Evolutionary conservation across 2,329 filamentous ascomycete species (phyloP), one percentile per base, ranked within the genome.

Genomic region (Teratosphaeria epicoccoides): DNA sequence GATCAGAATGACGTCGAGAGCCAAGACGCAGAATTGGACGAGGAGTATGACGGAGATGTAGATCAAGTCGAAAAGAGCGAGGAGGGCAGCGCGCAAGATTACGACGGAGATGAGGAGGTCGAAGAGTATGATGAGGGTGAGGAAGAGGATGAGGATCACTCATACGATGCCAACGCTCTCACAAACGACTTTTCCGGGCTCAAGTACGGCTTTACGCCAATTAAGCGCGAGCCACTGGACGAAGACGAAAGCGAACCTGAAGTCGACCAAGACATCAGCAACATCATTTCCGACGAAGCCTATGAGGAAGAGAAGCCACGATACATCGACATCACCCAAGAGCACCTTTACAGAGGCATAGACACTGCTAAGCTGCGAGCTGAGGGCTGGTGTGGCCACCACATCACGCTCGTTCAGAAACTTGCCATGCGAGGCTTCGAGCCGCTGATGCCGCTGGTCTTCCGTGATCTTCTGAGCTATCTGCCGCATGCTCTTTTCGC

Each of bases 401-500:
- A 80, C 50, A 72, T 75, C 40, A 71, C 73, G 28, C 66, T 82
- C 2, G 76, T 76, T 56, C 72, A 75, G 52, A 75, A 75, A 52
- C 71, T 82, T 25, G 71, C 71, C 5, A 72, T 76, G 66, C 76
- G 79, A 43, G 79, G 79, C 14, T 75, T 74, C 49, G 78, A 81
- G 64, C 75, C 79, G 9, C 63, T 82, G 1, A 61, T 82, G 11
- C 76, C 77, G 1, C 61, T 64, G 11, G 67, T 68, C 54, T 81
- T 78, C 77, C 67, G 70, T 44, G 63, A 72, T 47, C 78, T 81
- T 56, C 80, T 81, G 55, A 65, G 67, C 7, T 78, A 74, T 14
- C 61, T 82, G 12, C 79, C 79, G 1, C 68, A 73, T 7, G 68
- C 70, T 7, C 63, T 82, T 1, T 82, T 82, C 63, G 71, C 73